These are phyloP conservation scores for Suillus sp. DNA, from an alignment of 768 basidiomycete genomes.

Conservation along the genomic window DNA sequence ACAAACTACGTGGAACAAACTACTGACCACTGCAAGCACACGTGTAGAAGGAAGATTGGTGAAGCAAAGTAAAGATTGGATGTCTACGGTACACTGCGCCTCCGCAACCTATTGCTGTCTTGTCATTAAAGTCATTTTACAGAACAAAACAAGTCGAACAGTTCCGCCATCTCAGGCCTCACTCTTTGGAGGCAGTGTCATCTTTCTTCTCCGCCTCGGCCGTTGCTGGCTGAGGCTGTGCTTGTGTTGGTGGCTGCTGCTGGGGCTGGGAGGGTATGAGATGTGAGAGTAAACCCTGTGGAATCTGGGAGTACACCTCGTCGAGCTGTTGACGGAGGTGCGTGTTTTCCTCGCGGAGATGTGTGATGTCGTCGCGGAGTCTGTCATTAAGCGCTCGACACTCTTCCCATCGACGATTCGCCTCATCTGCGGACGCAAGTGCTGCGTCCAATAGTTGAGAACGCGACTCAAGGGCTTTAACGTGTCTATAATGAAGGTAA, in stretches of 20 bases:
- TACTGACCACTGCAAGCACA: conserved; percentile 9
- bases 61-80: conserved; percentile 6
- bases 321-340: conserved; percentile 30
- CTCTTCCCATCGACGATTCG: conserved; percentile 88
- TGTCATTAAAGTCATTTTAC: conserved; percentile 12
- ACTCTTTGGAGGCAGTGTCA: conserved; percentile 28
- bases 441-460: conserved; percentile 86
- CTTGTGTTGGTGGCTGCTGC: conserved; percentile 23
- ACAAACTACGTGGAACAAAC: conserved; percentile 9
- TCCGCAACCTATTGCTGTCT: conserved; percentile 8
- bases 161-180: conserved; percentile 2
- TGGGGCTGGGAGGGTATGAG: conserved; percentile 10
- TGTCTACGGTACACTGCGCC: conserved; percentile 9
- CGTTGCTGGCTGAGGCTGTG: conserved; percentile 23
- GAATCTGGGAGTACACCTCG: conserved; percentile 41
- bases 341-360: conserved; percentile 57
- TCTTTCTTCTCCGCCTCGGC: conserved; percentile 33
- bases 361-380: conserved; percentile 80
- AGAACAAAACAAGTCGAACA: background rate
- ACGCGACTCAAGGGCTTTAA: conserved; percentile 84
- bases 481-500: conserved; percentile 56
- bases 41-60: background rate
- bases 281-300: conserved; percentile 26
- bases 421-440: conserved; percentile 83
- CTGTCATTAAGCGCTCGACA: conserved; percentile 89